These are phyloP conservation scores for Termitomyces sp. DNA, from an alignment of 768 basidiomycete genomes.

Conservation along the genomic window DNA sequence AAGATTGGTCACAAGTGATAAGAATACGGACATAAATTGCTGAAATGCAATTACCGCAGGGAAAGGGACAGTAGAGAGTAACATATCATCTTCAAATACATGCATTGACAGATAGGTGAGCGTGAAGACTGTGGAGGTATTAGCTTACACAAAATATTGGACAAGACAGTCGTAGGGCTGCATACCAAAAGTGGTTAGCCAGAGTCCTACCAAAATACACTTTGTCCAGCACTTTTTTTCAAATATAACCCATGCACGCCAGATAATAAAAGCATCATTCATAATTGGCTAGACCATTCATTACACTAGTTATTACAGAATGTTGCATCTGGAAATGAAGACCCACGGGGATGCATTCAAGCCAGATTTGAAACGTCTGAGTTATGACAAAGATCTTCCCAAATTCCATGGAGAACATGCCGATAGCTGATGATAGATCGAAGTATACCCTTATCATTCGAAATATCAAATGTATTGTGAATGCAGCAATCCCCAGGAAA, in stretches of 20 bases:
- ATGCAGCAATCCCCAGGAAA: background rate
- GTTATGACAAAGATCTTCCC: too few species aligned
- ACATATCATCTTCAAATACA: too few species aligned
- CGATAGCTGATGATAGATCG: too few species aligned
- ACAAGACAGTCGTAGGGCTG: too few species aligned
- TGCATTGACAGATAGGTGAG: background rate
- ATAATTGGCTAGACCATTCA: background rate
- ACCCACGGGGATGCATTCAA: background rate
- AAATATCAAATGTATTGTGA: background rate
- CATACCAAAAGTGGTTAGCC: too few species aligned
- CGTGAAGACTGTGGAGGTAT: background rate
- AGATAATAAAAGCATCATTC: background rate
- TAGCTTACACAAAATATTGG: background rate
- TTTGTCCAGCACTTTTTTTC: too few species aligned
- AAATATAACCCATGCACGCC: background rate
- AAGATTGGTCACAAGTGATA: background rate
- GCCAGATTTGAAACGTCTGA: background rate
- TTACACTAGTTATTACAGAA: background rate
- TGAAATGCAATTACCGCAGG: too few species aligned
- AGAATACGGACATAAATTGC: background rate
- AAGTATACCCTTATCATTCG: background rate
- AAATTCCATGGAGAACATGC: too few species aligned
- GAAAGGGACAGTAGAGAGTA: too few species aligned
- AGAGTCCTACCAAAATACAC: too few species aligned
- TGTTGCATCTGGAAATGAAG: background rate